Percentiles rank a stretch among this genome's conserved stretches.
phyloP scores from a whole-genome alignment of 331 rosid genomes.

The Quercus lobata region DNA sequence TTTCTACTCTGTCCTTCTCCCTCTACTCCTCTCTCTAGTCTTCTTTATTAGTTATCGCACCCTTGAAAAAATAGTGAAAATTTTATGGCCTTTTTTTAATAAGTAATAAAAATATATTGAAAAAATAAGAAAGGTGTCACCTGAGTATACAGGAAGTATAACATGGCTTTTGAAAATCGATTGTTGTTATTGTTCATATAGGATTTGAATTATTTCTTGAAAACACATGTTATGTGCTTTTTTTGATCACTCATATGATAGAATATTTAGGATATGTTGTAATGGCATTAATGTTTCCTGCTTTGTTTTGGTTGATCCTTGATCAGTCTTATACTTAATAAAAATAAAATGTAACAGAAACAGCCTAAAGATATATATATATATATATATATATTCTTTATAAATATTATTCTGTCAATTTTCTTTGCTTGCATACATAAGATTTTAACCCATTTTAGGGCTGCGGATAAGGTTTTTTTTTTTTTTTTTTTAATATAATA shows the following conservation, averaged over 20 bases:
- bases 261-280: background rate
- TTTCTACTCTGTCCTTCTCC: too few species aligned
- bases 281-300: background rate
- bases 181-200: background rate
- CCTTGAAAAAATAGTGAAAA: background rate
- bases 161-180: background rate
- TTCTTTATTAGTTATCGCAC: background rate
- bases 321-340: background rate
- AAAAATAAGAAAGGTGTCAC: too few species aligned
- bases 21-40: too few species aligned
- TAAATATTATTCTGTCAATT: background rate
- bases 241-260: background rate
- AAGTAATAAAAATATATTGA: too few species aligned
- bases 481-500: background rate
- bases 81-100: background rate
- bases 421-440: background rate
- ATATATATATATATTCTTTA: too few species aligned
- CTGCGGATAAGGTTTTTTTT: background rate
- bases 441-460: background rate
- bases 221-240: background rate
- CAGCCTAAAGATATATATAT: background rate
- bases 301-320: background rate
- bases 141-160: too few species aligned
- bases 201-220: background rate
- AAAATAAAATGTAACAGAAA: background rate